Evolutionary conservation across 495 filamentous ascomycete species (phyloP).

Genomic region (Aspergillus saccharolyticus): DNA sequence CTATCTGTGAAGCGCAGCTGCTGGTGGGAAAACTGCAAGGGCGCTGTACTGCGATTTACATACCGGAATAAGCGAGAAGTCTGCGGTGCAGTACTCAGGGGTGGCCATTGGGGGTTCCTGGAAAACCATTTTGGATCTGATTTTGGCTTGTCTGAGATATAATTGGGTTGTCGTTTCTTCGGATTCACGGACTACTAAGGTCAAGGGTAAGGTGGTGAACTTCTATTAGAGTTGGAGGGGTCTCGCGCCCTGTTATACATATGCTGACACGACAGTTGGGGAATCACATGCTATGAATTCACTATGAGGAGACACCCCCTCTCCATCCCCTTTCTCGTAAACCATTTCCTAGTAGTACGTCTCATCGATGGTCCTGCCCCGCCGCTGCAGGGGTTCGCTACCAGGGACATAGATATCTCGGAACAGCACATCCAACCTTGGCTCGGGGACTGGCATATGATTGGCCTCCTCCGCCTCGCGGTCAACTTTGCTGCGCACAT

Average conservation of each 20-base stretch:
- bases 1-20: too few relatives aligned
- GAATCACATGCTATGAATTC: constrained; percentile 3
- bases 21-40: too few relatives aligned
- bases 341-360: constrained; percentile 12
- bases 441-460: constrained; percentile 70
- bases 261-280: not conserved
- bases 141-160: not conserved
- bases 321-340: not conserved
- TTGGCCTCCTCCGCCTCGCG: constrained; percentile 78
- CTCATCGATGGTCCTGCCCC: constrained; percentile 23
- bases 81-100: constrained; percentile 56
- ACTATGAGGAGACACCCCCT: not conserved
- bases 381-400: constrained; percentile 56
- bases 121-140: constrained; percentile 12
- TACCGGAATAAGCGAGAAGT: constrained; percentile 73
- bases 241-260: not conserved
- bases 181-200: not conserved
- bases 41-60: too few relatives aligned
- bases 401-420: constrained; percentile 89
- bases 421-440: constrained; percentile 65
- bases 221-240: not conserved
- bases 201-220: not conserved
- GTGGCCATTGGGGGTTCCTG: constrained; percentile 38
- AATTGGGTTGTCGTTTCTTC: not conserved
- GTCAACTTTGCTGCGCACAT: constrained; percentile 69